A percentile compares a stretch with the other conserved stretches of the same genome.
These are phyloP conservation scores for Aspergillus panamensis DNA, from an alignment of 495 filamentous ascomycete genomes.

Conservation along the genomic window DNA sequence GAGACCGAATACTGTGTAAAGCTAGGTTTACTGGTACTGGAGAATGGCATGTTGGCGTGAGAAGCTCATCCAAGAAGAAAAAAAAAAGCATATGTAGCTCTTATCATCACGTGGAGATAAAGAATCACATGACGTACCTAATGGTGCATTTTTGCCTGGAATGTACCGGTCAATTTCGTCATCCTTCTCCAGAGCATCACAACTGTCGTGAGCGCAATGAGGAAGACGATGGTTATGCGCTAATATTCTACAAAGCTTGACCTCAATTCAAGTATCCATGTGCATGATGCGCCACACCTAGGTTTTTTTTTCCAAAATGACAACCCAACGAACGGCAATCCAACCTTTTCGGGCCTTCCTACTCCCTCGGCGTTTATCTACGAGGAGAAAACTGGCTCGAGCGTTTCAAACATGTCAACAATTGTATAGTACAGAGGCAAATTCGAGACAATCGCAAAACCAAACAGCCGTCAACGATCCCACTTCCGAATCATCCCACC, in stretches of 20 bases:
- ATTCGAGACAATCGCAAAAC: constrained; percentile 11
- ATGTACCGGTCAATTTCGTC: neutral
- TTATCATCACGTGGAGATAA: constrained; percentile 18
- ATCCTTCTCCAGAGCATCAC: neutral
- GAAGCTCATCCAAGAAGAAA: neutral
- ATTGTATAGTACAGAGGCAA: constrained; percentile 34
- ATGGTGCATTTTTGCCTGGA: neutral
- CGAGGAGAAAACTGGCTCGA: constrained; percentile 22
- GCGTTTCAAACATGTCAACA: constrained; percentile 26
- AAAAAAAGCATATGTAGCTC: too few species aligned
- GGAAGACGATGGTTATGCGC: neutral
- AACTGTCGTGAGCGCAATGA: neutral
- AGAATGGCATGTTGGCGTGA: too few species aligned
- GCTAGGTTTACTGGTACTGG: too few species aligned
- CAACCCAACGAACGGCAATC: constrained; percentile 26
- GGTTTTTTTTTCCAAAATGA: constrained; percentile 18
- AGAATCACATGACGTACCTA: constrained; percentile 9
- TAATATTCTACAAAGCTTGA: neutral
- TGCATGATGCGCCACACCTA: constrained; percentile 22
- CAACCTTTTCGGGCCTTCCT: constrained; percentile 16
- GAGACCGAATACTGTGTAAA: too few species aligned
- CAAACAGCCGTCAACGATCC: constrained; percentile 18
- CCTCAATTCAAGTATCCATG: neutral
- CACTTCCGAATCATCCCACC: constrained; percentile 48
- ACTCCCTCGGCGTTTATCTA: constrained; percentile 34